A percentile compares a stretch with the other conserved stretches of the same genome.
These are phyloP conservation scores for Coemansia sp. DNA, from an alignment of 192 early-diverging fungal species.

Conservation along the genomic window DNA sequence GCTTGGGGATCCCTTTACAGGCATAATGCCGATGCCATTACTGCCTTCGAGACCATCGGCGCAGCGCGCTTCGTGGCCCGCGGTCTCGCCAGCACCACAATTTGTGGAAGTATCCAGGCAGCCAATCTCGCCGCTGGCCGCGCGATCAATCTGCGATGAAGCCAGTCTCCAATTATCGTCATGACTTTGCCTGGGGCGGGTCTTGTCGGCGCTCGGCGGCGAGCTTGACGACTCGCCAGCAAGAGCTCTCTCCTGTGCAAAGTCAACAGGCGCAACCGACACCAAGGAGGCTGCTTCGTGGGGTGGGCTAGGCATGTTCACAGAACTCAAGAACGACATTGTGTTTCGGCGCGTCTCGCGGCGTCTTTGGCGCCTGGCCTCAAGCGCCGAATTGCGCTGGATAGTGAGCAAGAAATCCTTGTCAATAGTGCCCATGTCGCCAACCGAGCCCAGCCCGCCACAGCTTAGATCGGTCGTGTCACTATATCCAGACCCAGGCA, in stretches of 20 bases:
- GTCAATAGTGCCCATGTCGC: conserved; percentile 42
- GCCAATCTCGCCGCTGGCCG: not conserved
- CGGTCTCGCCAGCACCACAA: conserved; percentile 6
- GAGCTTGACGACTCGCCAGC: not conserved
- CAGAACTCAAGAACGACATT: conserved; percentile 32
- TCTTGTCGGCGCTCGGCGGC: not conserved
- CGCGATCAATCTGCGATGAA: conserved; percentile 6
- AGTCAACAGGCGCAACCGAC: not conserved
- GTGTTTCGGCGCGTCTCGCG: conserved; percentile 53
- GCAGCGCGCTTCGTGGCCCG: not conserved
- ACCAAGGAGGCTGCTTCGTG: not conserved
- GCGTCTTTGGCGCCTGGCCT: conserved; percentile 48
- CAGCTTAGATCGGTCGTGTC: not conserved
- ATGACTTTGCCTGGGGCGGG: conserved; percentile 7
- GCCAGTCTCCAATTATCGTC: conserved; percentile 10
- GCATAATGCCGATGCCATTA: conserved; percentile 5
- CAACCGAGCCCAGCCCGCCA: not conserved
- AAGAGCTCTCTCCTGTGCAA: not conserved
- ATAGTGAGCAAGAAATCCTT: conserved; percentile 52
- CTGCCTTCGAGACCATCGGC: conserved; percentile 7
- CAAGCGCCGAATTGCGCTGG: conserved; percentile 49
- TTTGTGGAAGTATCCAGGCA: not conserved
- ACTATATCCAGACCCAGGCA: conserved; percentile 3
- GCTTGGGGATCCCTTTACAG: conserved; percentile 8
- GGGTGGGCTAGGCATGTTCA: not conserved